Conservation (phyloP, 148 eudicot species). For the Diospyros kaki region DNA sequence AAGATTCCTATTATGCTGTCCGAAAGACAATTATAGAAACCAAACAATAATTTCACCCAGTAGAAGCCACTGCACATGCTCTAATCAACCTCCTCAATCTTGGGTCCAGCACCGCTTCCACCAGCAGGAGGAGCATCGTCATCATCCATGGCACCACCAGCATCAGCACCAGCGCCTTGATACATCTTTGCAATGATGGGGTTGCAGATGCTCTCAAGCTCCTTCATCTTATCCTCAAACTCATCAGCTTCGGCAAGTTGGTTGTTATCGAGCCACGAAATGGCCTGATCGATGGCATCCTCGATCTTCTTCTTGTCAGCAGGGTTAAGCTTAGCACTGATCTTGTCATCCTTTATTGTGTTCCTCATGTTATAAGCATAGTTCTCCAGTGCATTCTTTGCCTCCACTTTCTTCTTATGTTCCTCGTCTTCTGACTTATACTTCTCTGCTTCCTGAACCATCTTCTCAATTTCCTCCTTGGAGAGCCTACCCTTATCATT, state of each 20-base stretch:
- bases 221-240: constrained; percentile 26
- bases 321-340: constrained; percentile 17
- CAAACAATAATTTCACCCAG: not conserved
- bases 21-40: not conserved
- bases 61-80: not conserved
- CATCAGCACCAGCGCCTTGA: constrained; percentile 27
- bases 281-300: constrained; percentile 23
- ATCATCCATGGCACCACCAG: constrained; percentile 20
- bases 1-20: not conserved
- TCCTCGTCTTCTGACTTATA: constrained; percentile 29
- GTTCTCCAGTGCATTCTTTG: constrained; percentile 26
- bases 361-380: constrained; percentile 32
- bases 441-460: constrained; percentile 32
- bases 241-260: constrained; percentile 29
- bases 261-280: constrained; percentile 25
- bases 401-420: constrained; percentile 26
- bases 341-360: constrained; percentile 28
- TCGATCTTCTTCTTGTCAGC: constrained; percentile 29
- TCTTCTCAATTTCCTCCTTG: constrained; percentile 26
- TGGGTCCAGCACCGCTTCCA: constrained; percentile 21
- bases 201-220: constrained; percentile 22
- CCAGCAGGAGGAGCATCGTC: constrained; percentile 17
- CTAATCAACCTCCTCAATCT: constrained; percentile 24
- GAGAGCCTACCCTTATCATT: constrained; percentile 24
- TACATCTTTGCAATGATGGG: constrained; percentile 29